Evolutionary conservation across 208 protist genomes (phyloP), one percentile per base, ranked within the genome.

Genomic region (Kentomonas sorsogonicus): DNA sequence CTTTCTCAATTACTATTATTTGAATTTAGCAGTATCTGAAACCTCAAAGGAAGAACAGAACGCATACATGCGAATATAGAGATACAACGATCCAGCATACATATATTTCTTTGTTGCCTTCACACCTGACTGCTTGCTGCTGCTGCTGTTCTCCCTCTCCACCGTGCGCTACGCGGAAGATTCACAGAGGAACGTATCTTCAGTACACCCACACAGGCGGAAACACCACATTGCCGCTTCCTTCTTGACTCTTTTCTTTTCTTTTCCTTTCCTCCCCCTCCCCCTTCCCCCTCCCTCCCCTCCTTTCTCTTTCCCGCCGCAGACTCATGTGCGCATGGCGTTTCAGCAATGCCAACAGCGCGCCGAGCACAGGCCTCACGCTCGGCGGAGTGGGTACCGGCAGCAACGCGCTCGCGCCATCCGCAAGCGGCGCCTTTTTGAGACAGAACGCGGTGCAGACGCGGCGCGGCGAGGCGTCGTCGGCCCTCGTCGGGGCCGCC

Each of bases 351-450:
- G 63, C 31, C 13, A 59, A n/a, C 53, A 40, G 34, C n/a, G 27
- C 9, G 5, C 6, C 25, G 9, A n/a, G 46, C 46, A 20, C 27
- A 4, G 25, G 25, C 25, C 11, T 6, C n/a, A n/a, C n/a, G n/a
- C n/a, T n/a, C n/a, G n/a, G n/a, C n/a, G 53, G 67, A 2, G 39
- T 71, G 13, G 23, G 36, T 29, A 22, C 18, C 22, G 36, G 48
- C 54, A 63, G 52, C 29, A 57, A 62, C 5, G 82, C 82, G 1
- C n/a, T n/a, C n/a, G n/a, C n/a, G n/a, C n/a, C n/a, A n/a, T n/a
- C n/a, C n/a, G n/a, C n/a, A n/a, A n/a, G n/a, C n/a, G 76, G 78
- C 10, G 78, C 63, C 13, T 84, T 83, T 58, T 57, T 90, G 20
- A 58, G 83, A 6, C 71, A 74, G 16, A 86, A 83, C 53, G 80